phyloP scores from a whole-genome alignment of 257 asterid genomes.

The Mitragyna speciosa region DNA sequence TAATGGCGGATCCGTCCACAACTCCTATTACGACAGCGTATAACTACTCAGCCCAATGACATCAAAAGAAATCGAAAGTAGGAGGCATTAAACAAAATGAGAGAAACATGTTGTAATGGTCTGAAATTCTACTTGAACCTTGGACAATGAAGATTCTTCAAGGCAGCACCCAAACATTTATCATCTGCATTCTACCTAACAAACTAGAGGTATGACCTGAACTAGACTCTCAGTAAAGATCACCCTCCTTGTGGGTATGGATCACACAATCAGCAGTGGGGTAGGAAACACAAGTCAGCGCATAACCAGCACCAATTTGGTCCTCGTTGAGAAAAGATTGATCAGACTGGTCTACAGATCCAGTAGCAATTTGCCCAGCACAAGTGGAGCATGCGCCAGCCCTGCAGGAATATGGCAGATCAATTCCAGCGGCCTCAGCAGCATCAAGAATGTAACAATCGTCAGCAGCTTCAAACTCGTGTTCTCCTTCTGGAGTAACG shows the following conservation, averaged over 20 bases:
- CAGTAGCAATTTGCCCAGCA: slow-evolving; percentile 62
- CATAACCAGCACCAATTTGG: slow-evolving; percentile 53
- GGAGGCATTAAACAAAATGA: neutral
- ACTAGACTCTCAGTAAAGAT: slow-evolving; percentile 48
- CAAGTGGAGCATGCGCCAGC: slow-evolving; percentile 97
- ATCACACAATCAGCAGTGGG: slow-evolving; percentile 77
- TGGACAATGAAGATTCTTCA: neutral
- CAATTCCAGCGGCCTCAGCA: slow-evolving; percentile 72
- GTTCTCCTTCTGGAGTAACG: slow-evolving; percentile 57
- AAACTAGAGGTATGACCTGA: slow-evolving; percentile 16
- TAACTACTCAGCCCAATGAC: neutral
- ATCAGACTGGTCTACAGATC: slow-evolving; percentile 70
- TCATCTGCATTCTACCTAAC: slow-evolving; percentile 14
- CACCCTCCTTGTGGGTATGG: slow-evolving; percentile 78
- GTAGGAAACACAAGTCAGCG: slow-evolving; percentile 76
- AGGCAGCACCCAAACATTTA: neutral
- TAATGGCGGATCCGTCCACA: neutral
- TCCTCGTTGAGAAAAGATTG: slow-evolving; percentile 71
- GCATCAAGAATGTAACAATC: slow-evolving; percentile 72
- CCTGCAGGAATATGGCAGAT: slow-evolving; percentile 84
- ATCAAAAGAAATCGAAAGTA: neutral
- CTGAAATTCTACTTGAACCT: slow-evolving; percentile 1
- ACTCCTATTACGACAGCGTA: neutral
- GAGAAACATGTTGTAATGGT: neutral
- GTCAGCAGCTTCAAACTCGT: slow-evolving; percentile 62